phyloP scores from a whole-genome alignment of 2,329 filamentous ascomycete species.

The Pleomassaria siparia region DNA sequence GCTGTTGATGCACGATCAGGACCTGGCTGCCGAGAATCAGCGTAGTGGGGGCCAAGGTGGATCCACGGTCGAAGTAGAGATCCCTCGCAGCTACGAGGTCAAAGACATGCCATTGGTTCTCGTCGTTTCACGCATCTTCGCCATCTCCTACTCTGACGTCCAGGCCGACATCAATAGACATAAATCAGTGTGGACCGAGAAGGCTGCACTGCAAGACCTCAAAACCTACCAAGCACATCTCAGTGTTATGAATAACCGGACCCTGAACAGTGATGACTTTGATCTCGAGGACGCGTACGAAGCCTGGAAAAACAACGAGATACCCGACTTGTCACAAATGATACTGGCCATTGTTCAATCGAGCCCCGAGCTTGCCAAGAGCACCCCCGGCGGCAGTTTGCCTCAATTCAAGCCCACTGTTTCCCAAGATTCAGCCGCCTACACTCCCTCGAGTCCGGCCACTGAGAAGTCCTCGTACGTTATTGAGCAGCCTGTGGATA shows the following conservation, averaged over 20 bases:
- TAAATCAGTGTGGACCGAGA: conserved; percentile 82
- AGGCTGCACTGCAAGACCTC: conserved; percentile 84
- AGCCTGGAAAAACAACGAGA: conserved; percentile 88
- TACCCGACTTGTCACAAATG: conserved; percentile 84
- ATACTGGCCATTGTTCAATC: conserved; percentile 87
- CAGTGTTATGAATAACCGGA: conserved; percentile 74
- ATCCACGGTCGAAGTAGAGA: conserved; percentile 75
- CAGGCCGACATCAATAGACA: conserved; percentile 86
- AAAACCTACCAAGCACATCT: conserved; percentile 92
- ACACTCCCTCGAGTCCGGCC: conserved; percentile 50
- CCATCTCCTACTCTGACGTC: conserved; percentile 73
- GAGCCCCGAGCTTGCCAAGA: conserved; percentile 82
- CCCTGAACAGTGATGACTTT: conserved; percentile 82
- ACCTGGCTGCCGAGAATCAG: conserved; percentile 66
- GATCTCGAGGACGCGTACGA: conserved; percentile 86
- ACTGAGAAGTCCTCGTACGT: conserved; percentile 54
- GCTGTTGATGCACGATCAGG: conserved; percentile 89
- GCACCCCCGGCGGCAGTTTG: conserved; percentile 62
- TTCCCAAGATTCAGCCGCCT: conserved; percentile 45
- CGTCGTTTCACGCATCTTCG: conserved; percentile 83
- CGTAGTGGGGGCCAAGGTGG: conserved; percentile 60
- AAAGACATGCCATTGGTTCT: conserved; percentile 97
- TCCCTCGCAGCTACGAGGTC: conserved; percentile 85
- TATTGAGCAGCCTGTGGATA: conserved; percentile 68
- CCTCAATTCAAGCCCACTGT: conserved; percentile 56